Evolutionary conservation across 345 rosid species (phyloP), one percentile per base, ranked within the genome.

Genomic region (Eucalyptus regnans): DNA sequence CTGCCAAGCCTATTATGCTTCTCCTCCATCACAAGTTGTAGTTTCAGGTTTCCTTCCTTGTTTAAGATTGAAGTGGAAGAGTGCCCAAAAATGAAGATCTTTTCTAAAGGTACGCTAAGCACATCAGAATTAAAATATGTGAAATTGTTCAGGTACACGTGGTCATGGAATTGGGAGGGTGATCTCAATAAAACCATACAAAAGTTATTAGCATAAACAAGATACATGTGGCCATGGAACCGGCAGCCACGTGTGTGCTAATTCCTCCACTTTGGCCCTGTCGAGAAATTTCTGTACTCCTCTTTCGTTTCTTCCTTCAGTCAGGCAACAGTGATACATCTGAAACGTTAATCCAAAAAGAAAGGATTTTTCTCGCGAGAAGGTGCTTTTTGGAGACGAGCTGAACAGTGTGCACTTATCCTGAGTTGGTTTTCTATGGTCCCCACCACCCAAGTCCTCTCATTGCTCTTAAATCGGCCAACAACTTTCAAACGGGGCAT

Each of bases 91-190:
- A 58, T 58, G n/a, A 9, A 23, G 6, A 25, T 58, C 64, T 58
- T 58, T 58, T 58, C n/a, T 7, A 10, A 58, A 29, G 64, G 64
- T 58, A 10, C 7, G 14, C 13, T 58, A 10, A 58, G 29, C 13
- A 58, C 29, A 11, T 27, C 64, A 23, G 0, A 5, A 23, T 5
- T 23, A 58, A 3, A 4, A 9, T 4, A 10, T 3, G 25, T 8
- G 29, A 23, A 5, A 9, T 8, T 54, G 58, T 54, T 54, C 10
- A 20, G 58, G 4, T 20, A 54, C 58, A 20, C 8, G 25, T 54
- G 58, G 58, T 4, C 9, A 54, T 3, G 25, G 25, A 8, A 8
- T 23, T 23, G 29, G 64, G 5, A 23, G 29, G 29, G 29, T 18
- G 64, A 58, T 23, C 64, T 58, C 3, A 58, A 58, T 58, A 58